Evolutionary conservation across 371 early-diverging fungal genomes (phyloP), one percentile per base, ranked within the genome.

Genomic region (Haplosporangium sp.): DNA sequence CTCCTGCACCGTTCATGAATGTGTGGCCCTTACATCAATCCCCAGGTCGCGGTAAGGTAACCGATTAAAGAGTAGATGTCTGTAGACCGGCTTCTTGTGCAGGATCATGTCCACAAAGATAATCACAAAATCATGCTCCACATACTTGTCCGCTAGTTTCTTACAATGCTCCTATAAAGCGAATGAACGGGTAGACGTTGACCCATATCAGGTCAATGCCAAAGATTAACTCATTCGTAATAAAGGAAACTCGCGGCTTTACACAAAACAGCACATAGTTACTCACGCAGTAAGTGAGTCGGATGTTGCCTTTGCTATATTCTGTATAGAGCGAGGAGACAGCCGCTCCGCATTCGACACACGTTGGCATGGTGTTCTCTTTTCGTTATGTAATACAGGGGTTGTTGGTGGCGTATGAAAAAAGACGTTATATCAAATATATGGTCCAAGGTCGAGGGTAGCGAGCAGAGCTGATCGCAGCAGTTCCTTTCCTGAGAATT

Each of bases 61-160:
- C 57, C 92, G 83, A 80, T 98, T 98, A 73, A 94, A 92, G 14
- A 98, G 75, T 53, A 98, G 61, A 75, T 98, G 98, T 3, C 97
- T 88, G 82, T 96, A 98, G 0, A 95, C 96, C 59, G 95, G 95
- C 45, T 92, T 90, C 80, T 95, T 95, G 80, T 94, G 95, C 60
- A 98, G 83, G 14, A 97, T 82, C 95, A 97, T 91, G 84, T 98
- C 98, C 69, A 97, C 95, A 81, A 97, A 95, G 64, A 95, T 89
- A 60, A 96, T 90, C 12, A 95, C 89, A 76, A 89, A 87, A 77
- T 97, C 98, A 70, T 92, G 92, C 80, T 98, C 98, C 52, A 97
- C 88, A 82, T 98, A 98, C 80, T 95, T 95, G 86, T 98, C 98
- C 45, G 94, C 96, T 73, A 97, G 93, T 42, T 87, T 83, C 45